phyloP scores from a whole-genome alignment of 345 rosid genomes.

The Salix purpurea region DNA sequence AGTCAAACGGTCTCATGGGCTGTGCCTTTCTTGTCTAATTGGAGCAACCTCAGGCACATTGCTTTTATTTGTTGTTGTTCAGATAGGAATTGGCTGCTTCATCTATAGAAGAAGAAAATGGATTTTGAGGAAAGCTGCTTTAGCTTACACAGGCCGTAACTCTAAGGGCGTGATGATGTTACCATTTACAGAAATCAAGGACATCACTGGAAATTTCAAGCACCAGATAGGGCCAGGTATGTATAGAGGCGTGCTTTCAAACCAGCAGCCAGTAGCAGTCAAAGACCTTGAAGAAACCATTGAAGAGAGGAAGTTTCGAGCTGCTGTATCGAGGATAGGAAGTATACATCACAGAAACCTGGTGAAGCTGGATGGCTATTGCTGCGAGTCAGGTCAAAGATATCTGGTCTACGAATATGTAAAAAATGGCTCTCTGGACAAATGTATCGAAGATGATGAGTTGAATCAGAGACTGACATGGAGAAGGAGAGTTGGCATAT shows the following conservation, averaged over 20 bases:
- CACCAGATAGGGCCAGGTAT: conserved; percentile 48
- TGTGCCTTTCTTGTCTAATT: conserved; percentile 55
- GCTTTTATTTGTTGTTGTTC: conserved; percentile 42
- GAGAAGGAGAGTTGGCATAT: conserved; percentile 58
- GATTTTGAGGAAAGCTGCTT: conserved; percentile 40
- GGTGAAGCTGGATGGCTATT: conserved; percentile 65
- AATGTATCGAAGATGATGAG: conserved; percentile 47
- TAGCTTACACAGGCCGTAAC: conserved; percentile 29
- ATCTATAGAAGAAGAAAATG: conserved; percentile 43
- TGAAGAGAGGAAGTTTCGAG: conserved; percentile 63
- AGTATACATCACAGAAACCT: conserved; percentile 76
- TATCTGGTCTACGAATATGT: conserved; percentile 66
- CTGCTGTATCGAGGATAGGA: conserved; percentile 59
- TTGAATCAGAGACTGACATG: conserved; percentile 54
- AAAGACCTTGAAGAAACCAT: conserved; percentile 47
- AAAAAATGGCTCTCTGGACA: conserved; percentile 51
- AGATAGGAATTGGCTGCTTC: conserved; percentile 45
- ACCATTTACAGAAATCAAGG: conserved; percentile 57
- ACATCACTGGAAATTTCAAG: conserved; percentile 49
- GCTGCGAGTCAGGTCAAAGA: conserved; percentile 55
- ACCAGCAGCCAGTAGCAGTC: conserved; percentile 48
- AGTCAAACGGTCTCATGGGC: conserved; percentile 13
- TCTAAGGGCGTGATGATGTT: conserved; percentile 57
- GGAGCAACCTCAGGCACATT: conserved; percentile 55
- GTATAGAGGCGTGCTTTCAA: conserved; percentile 58